Evolutionary conservation across 306 rosid species (phyloP), one percentile per base, ranked within the genome.

Genomic region (Boehmeria nivea): DNA sequence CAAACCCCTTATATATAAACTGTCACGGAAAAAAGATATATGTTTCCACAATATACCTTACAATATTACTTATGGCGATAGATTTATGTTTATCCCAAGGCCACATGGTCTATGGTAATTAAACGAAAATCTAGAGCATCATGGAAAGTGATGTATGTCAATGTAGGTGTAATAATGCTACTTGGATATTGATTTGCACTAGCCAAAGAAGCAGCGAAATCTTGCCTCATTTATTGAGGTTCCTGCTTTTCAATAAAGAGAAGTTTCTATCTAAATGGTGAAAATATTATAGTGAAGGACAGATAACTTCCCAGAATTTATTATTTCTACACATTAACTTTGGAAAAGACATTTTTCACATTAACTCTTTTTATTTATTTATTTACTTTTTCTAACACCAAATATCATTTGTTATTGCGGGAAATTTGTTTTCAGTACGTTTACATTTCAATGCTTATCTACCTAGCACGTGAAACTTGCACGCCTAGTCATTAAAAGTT

Each of bases 251-350:
- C 14, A 7, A 20, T 36, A 23, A 48, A 45, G 23, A 12, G 49
- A n/a, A n/a, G n/a, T n/a, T 60, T 33, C 18, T 6, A 27, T 24
- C 31, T 60, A n/a, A 57, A 23, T 43, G 34, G 59, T 47, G 68
- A 57, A 61, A 64, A 54, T 53, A 69, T 38, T 61, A 55, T 66
- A 25, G 75, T 50, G 71, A n/a, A n/a, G n/a, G n/a, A n/a, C n/a
- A 64, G 72, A 47, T 61, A 66, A 50, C 76, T 52, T 24, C 60
- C 60, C 69, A 63, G 39, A 71, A 67, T 78, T 83, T 65, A 70
- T 83, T 65, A 70, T 74, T 69, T 66, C 64, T 13, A 13, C 31
- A 36, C 58, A 57, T 60, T 76, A 42, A 71, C 67, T 65, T 61
- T 17, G 63, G 82, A 70, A 63, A 69, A 60, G 84, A 64, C 74